Conservation (phyloP, 78 protist genomes). For the Pigoraptor vietnamica region DNA sequence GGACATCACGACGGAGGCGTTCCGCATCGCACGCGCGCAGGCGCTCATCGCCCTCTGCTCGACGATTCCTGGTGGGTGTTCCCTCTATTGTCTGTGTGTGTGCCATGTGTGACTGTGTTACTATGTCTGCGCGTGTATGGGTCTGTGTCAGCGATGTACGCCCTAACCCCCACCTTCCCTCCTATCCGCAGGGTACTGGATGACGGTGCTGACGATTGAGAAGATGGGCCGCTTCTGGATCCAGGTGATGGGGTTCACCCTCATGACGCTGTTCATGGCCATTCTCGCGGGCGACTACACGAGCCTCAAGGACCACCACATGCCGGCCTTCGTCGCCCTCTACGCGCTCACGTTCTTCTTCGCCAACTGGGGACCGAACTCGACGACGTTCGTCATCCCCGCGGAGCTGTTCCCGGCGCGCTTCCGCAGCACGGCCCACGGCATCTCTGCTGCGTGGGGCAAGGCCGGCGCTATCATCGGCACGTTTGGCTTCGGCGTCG, state of each 20-base stretch:
- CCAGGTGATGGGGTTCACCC: slow-evolving; percentile 43
- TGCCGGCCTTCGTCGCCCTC: slow-evolving; percentile 43
- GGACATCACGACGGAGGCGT: not conserved
- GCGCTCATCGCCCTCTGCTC: not conserved
- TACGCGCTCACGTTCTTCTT: slow-evolving; percentile 80
- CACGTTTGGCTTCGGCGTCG: slow-evolving; percentile 45
- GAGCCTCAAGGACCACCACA: slow-evolving; percentile 13
- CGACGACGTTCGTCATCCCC: slow-evolving; percentile 82
- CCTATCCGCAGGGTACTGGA: slow-evolving; percentile 40
- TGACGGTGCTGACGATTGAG: slow-evolving; percentile 18
- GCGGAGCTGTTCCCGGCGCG: slow-evolving; percentile 64
- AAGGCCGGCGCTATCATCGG: slow-evolving; percentile 83
- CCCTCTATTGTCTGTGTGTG: no score
- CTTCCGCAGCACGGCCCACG: slow-evolving; percentile 63
- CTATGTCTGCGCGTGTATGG: no score
- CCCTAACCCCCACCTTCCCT: no score
- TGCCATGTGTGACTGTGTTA: no score
- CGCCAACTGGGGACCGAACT: slow-evolving; percentile 80
- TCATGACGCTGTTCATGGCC: slow-evolving; percentile 29
- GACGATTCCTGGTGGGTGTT: slow-evolving; percentile 20
- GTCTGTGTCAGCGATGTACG: no score
- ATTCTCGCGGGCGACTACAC: slow-evolving; percentile 33
- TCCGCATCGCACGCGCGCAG: not conserved
- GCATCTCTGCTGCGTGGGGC: slow-evolving; percentile 77
- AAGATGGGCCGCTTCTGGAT: not conserved